phyloP scores from a whole-genome alignment of 1,284 basidiomycete genomes.

The Trichosporon inkin region DNA sequence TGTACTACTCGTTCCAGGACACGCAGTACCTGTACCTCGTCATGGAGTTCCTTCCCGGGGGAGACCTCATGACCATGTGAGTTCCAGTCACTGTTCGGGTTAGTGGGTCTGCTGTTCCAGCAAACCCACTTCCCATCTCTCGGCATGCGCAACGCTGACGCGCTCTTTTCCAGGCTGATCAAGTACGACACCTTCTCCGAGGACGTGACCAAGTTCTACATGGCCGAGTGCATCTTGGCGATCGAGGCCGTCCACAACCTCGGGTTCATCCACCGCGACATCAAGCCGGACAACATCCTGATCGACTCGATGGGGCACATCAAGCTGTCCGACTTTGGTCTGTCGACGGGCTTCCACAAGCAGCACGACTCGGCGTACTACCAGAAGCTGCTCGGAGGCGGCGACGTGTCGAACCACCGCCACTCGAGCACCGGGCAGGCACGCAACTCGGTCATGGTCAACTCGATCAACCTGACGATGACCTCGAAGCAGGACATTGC shows the following conservation, averaged over 20 bases:
- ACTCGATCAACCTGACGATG: slow-evolving; percentile 92
- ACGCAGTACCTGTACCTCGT: slow-evolving; percentile 91
- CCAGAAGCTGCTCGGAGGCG: slow-evolving; percentile 76
- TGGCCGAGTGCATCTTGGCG: slow-evolving; percentile 96
- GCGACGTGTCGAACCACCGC: slow-evolving; percentile 35
- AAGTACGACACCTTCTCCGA: slow-evolving; percentile 99
- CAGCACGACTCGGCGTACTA: slow-evolving; percentile 93
- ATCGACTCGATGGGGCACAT: slow-evolving; percentile 90
- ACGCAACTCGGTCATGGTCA: slow-evolving; percentile 91
- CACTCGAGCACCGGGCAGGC: slow-evolving; percentile 41
- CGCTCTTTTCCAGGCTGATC: slow-evolving; percentile 73
- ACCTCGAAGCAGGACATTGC: slow-evolving; percentile 88
- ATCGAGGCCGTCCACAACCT: slow-evolving; percentile 98
- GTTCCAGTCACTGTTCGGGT: slow-evolving; percentile 13
- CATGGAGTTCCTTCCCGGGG: slow-evolving; percentile 98
- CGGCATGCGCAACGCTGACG: not conserved
- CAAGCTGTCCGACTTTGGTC: slow-evolving; percentile 93
- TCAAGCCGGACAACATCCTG: slow-evolving; percentile 96
- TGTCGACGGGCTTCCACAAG: slow-evolving; percentile 92
- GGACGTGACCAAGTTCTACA: slow-evolving; percentile 98
- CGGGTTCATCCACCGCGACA: slow-evolving; percentile 97
- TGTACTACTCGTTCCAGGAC: slow-evolving; percentile 99
- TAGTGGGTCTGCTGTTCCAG: not conserved
- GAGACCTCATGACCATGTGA: slow-evolving; percentile 78
- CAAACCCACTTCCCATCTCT: not conserved